Evolutionary conservation across 441 rosid genomes (phyloP).

Genomic region (Eutrema salsugineum): DNA sequence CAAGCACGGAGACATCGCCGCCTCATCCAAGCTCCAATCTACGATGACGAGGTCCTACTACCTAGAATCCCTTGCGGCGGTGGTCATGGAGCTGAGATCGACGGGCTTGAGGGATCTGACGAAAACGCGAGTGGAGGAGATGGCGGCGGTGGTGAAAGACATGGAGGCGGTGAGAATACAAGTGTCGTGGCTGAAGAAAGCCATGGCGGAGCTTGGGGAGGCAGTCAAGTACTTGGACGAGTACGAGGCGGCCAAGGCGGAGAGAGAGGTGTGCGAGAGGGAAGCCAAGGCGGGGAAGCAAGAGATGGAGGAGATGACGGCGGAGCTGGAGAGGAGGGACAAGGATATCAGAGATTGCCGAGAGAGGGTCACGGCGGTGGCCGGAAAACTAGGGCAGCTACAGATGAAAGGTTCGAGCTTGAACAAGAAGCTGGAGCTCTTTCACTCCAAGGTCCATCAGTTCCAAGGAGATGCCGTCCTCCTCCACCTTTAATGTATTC

Average conservation of each 20-base stretch:
- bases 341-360: constrained; percentile 2
- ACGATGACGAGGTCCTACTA: background rate
- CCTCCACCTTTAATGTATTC: background rate
- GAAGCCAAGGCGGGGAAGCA: background rate
- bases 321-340: constrained; percentile 7
- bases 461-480: constrained; percentile 17
- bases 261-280: constrained; percentile 18
- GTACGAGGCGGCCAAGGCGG: constrained; percentile 5
- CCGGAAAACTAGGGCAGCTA: background rate
- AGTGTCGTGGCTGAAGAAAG: constrained; percentile 6
- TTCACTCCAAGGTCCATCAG: constrained; percentile 11
- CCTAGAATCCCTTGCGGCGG: constrained; percentile 7
- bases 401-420: constrained; percentile 9
- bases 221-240: constrained; percentile 34
- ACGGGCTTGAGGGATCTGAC: constrained; percentile 1
- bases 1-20: constrained; percentile 18
- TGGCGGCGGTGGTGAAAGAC: constrained; percentile 21
- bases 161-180: constrained; percentile 19
- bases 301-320: constrained; percentile 15
- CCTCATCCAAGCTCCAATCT: constrained; percentile 13
- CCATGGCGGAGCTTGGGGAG: constrained; percentile 26
- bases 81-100: constrained; percentile 7
- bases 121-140: constrained; percentile 11
- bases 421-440: constrained; percentile 13
- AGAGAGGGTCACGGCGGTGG: constrained; percentile 21